These are phyloP conservation scores for Saccharum officinarum DNA, from an alignment of 176 grass and related monocot genomes.

Conservation along the genomic window DNA sequence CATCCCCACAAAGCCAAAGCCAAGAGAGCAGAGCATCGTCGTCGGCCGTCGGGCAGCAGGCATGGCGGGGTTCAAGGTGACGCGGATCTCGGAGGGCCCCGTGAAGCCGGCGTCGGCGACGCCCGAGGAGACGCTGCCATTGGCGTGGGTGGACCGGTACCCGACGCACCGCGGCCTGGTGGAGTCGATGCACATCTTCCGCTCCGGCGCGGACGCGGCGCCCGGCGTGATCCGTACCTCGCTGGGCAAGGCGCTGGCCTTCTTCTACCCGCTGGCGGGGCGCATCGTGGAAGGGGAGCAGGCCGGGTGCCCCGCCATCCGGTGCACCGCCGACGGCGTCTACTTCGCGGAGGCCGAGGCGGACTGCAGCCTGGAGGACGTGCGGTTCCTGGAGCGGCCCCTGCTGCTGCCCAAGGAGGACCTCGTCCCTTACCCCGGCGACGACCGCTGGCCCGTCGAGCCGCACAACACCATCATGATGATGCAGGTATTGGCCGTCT, in stretches of 20 bases:
- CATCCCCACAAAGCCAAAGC: background rate
- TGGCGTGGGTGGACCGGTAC: conserved; percentile 94
- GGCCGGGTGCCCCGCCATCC: conserved; percentile 51
- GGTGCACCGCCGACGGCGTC: conserved; percentile 83
- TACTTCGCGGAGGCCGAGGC: conserved; percentile 84
- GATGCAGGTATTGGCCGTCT: conserved; percentile 51
- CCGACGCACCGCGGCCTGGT: conserved; percentile 93
- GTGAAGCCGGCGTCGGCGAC: conserved; percentile 69
- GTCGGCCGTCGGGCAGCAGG: background rate
- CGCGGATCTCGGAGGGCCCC: conserved; percentile 74
- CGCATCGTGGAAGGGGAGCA: conserved; percentile 67
- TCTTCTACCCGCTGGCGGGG: conserved; percentile 93
- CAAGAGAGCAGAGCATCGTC: background rate
- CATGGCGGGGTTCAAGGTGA: conserved; percentile 71
- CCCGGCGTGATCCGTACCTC: conserved; percentile 66
- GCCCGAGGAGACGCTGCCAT: conserved; percentile 58
- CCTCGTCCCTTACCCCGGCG: conserved; percentile 78
- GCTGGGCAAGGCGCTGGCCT: conserved; percentile 59
- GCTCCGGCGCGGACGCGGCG: conserved; percentile 43
- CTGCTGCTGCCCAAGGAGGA: conserved; percentile 79
- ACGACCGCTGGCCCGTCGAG: conserved; percentile 65
- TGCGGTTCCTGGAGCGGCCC: conserved; percentile 83
- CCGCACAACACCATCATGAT: conserved; percentile 96
- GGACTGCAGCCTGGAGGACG: conserved; percentile 85
- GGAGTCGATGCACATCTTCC: conserved; percentile 97